Conservation (phyloP, 2,329 filamentous ascomycete species). For the Trichoderma sp. region DNA sequence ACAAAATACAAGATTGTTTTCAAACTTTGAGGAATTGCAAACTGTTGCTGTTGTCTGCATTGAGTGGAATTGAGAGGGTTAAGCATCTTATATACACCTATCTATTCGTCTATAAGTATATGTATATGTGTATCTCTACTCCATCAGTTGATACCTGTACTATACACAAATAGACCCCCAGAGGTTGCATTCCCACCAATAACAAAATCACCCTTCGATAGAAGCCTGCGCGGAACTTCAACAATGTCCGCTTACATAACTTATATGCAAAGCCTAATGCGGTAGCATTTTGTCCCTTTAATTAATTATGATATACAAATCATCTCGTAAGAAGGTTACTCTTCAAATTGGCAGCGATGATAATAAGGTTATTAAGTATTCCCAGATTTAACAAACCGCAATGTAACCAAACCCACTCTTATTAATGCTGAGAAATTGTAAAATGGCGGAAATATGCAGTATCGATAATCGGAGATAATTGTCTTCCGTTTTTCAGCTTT, state of each 20-base stretch:
- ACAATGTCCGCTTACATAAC: background rate
- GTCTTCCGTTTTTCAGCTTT: background rate
- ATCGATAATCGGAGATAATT: background rate
- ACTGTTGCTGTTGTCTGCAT: background rate
- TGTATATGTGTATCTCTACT: background rate
- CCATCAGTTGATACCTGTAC: background rate
- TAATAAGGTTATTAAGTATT: background rate
- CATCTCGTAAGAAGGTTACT: slow-evolving; percentile 5
- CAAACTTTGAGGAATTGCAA: background rate
- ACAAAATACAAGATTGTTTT: background rate
- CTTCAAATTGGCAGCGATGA: background rate
- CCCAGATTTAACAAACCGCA: background rate
- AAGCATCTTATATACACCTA: background rate
- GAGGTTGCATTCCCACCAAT: background rate
- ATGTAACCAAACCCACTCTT: too few species aligned
- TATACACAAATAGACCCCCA: background rate
- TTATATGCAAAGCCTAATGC: background rate
- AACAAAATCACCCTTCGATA: background rate
- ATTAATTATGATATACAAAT: slow-evolving; percentile 15
- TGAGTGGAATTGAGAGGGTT: background rate
- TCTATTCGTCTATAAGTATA: background rate
- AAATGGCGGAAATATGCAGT: background rate
- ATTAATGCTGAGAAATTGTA: background rate
- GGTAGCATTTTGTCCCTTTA: background rate
- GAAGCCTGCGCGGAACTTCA: background rate